phyloP scores from a whole-genome alignment of 2,329 filamentous ascomycete species.

The Penicillium sp. region DNA sequence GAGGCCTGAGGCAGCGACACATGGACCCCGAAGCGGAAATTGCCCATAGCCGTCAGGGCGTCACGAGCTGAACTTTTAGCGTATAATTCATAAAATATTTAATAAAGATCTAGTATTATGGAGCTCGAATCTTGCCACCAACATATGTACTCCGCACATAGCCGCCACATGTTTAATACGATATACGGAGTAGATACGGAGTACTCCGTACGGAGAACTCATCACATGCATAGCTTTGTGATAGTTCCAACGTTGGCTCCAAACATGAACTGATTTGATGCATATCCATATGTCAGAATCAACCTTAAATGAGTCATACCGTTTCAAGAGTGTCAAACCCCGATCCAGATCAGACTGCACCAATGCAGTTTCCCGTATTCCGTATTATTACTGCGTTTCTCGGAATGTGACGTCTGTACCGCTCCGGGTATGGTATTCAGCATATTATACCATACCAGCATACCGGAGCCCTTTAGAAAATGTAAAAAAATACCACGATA shows the following conservation, averaged over 20 bases:
- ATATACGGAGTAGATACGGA: background rate
- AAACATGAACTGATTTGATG: too few species aligned
- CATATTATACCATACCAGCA: slow-evolving; percentile 16
- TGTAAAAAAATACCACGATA: slow-evolving; percentile 8
- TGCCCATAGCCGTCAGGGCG: background rate
- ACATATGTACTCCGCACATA: background rate
- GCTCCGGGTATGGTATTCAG: slow-evolving; percentile 22
- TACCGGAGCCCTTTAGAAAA: slow-evolving; percentile 9
- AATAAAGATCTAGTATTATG: background rate
- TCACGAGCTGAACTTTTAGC: background rate
- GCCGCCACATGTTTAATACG: background rate
- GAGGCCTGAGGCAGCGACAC: background rate
- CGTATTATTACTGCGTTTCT: slow-evolving; percentile 6
- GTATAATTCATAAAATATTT: too few species aligned
- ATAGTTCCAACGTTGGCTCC: too few species aligned
- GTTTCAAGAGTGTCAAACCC: background rate
- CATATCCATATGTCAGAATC: background rate
- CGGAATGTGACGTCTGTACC: slow-evolving; percentile 17
- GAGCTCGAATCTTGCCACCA: background rate
- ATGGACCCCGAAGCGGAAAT: background rate
- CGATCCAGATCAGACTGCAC: background rate
- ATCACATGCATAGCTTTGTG: slow-evolving; percentile 5
- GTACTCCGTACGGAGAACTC: background rate
- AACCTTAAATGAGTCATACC: slow-evolving; percentile 4
- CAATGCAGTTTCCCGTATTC: background rate